A percentile compares a stretch with the other conserved stretches of the same genome.
These are phyloP conservation scores for Aspergillus sclerotialis DNA, from an alignment of 2,329 filamentous ascomycete genomes.

Conservation along the genomic window DNA sequence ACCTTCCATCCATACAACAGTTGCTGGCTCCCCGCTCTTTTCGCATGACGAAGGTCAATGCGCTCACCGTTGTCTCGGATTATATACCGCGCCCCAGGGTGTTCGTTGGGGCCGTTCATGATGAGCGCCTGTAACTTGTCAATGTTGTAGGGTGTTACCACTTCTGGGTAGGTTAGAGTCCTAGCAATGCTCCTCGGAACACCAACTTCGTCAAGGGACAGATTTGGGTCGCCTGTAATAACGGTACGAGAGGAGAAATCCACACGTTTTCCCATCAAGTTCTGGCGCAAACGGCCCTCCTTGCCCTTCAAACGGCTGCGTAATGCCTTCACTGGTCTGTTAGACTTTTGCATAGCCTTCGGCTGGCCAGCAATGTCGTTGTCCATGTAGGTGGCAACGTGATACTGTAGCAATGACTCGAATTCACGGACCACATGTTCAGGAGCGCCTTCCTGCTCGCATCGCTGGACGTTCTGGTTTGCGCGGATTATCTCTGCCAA, in stretches of 20 bases:
- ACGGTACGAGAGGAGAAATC: constrained; percentile 99
- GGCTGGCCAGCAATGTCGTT: constrained; percentile 97
- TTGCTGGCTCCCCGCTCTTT: constrained; percentile 70
- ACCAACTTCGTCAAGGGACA: constrained; percentile 94
- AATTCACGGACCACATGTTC: constrained; percentile 89
- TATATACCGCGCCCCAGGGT: constrained; percentile 94
- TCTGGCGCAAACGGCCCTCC: constrained; percentile 93
- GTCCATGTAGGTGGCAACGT: constrained; percentile 99
- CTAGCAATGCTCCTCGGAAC: constrained; percentile 89
- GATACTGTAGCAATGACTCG: constrained; percentile 86
- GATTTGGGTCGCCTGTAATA: constrained; percentile 96
- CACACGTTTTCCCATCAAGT: constrained; percentile 99
- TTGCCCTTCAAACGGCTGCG: constrained; percentile 97
- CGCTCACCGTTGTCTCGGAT: constrained; percentile 88
- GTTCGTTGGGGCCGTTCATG: constrained; percentile 86
- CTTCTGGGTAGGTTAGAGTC: constrained; percentile 92
- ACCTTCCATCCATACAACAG: constrained; percentile 98
- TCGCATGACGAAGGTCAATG: constrained; percentile 91
- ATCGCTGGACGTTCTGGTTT: constrained; percentile 88
- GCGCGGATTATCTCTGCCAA: constrained; percentile 96
- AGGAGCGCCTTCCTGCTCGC: constrained; percentile 83
- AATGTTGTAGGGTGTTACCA: constrained; percentile 97
- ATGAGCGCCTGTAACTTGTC: constrained; percentile 83
- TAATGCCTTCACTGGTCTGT: constrained; percentile 92
- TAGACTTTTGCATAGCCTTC: constrained; percentile 92